Evolutionary conservation across 2,329 filamentous ascomycete genomes (phyloP).

Genomic region (Xylaria sp.): DNA sequence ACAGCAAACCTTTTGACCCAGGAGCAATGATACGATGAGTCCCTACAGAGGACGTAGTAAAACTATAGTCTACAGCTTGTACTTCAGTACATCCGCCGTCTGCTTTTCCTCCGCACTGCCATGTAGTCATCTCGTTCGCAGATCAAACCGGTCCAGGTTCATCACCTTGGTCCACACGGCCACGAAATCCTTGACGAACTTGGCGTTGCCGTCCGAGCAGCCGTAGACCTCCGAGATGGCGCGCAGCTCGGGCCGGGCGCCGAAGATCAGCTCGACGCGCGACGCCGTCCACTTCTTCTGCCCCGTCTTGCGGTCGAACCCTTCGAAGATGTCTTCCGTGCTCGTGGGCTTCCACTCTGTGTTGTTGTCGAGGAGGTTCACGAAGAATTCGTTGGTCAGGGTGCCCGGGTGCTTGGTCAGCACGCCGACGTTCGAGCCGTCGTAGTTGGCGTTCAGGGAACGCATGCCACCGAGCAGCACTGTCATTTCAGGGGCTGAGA

Average conservation of each 20-base stretch:
- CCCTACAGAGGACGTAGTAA: no score
- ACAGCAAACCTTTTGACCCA: no score
- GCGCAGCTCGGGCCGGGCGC: conserved; percentile 68
- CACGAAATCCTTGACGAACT: conserved; percentile 68
- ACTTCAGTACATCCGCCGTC: not conserved
- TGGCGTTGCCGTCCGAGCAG: conserved; percentile 51
- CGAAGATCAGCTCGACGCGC: conserved; percentile 65
- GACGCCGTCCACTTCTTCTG: conserved; percentile 64
- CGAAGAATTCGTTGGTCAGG: conserved; percentile 76
- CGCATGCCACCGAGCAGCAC: conserved; percentile 69
- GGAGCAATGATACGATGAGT: no score
- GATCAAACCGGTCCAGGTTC: conserved; percentile 66
- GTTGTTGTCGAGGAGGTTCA: conserved; percentile 66
- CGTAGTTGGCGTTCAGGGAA: conserved; percentile 63
- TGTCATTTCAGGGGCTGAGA: conserved; percentile 65
- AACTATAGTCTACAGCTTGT: conserved; percentile 1
- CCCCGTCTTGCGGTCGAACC: conserved; percentile 60
- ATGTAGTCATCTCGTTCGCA: conserved; percentile 9
- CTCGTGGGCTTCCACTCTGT: conserved; percentile 58
- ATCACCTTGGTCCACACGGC: conserved; percentile 69
- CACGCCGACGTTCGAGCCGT: conserved; percentile 62
- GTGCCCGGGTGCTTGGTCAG: conserved; percentile 63
- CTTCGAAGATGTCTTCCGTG: conserved; percentile 55
- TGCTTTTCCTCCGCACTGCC: not conserved
- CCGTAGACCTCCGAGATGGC: conserved; percentile 67